Evolutionary conservation across 805 yeast species (phyloP).

Genomic region (Teunomyces aglyptinius): DNA sequence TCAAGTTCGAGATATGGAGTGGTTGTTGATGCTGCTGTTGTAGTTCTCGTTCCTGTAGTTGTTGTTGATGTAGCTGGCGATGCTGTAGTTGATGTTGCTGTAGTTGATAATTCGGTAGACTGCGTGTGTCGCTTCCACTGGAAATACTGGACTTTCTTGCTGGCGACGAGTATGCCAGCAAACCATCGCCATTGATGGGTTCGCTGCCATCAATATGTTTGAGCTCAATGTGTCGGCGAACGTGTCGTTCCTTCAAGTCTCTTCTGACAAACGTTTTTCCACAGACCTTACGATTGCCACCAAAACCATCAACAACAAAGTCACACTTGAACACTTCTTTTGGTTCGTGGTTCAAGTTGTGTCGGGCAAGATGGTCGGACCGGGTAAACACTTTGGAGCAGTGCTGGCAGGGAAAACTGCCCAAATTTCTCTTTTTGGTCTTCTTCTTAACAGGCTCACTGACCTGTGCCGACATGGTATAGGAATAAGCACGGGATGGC

Average conservation of each 20-base stretch:
- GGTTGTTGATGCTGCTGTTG: not conserved
- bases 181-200: not conserved
- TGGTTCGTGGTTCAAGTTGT: constrained; percentile 58
- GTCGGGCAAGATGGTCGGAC: constrained; percentile 64
- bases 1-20: constrained; percentile 12
- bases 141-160: not conserved
- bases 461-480: constrained; percentile 1
- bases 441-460: constrained; percentile 15
- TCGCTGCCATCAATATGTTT: not conserved
- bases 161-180: not conserved
- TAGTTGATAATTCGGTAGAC: not conserved
- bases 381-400: constrained; percentile 59
- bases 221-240: constrained; percentile 25
- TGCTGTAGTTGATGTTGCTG: not conserved
- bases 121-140: not conserved
- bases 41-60: too few relatives aligned
- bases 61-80: too few relatives aligned
- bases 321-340: constrained; percentile 56
- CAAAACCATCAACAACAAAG: constrained; percentile 42
- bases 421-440: constrained; percentile 23
- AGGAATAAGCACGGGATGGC: too few relatives aligned
- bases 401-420: constrained; percentile 32
- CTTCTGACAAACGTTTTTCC: constrained; percentile 61
- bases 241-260: constrained; percentile 49
- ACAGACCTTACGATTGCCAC: constrained; percentile 45